Evolutionary conservation across 2,329 filamentous ascomycete genomes (phyloP).

Genomic region (Curvularia eragrostidis): DNA sequence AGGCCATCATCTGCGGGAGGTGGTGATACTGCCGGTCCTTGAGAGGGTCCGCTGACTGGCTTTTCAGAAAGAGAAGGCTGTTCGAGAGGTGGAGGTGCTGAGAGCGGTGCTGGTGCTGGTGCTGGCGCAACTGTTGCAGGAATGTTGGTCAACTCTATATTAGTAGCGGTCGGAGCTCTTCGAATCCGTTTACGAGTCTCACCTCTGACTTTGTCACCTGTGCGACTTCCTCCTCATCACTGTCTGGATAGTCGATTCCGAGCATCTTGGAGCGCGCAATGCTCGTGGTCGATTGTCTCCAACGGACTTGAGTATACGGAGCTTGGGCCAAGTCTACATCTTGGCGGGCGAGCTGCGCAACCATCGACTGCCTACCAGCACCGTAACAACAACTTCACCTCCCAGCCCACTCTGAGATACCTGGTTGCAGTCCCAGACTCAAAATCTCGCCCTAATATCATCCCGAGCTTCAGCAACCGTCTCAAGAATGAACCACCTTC

Average conservation of each 20-base stretch:
- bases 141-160: conserved; percentile 47
- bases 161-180: conserved; percentile 57
- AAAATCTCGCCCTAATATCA: conserved; percentile 1
- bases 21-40: conserved; percentile 37
- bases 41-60: conserved; percentile 34
- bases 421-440: conserved; percentile 2
- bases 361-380: conserved; percentile 40
- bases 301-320: conserved; percentile 22
- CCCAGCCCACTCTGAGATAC: conserved; percentile 20
- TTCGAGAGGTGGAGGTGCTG: conserved; percentile 16
- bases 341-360: conserved; percentile 29
- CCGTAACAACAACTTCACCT: conserved; percentile 31
- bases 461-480: conserved; percentile 3
- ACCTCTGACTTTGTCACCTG: conserved; percentile 47
- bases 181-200: conserved; percentile 37
- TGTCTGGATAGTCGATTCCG: conserved; percentile 54
- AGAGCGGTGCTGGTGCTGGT: conserved; percentile 15
- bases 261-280: conserved; percentile 43
- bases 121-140: conserved; percentile 24
- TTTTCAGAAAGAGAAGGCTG: conserved; percentile 14
- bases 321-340: conserved; percentile 38
- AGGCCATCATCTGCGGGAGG: conserved; percentile 24
- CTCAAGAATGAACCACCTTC: conserved; percentile 67
- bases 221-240: conserved; percentile 55
- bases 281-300: conserved; percentile 5